Percentiles rank a stretch among this genome's conserved stretches.
These are phyloP conservation scores for Coccomyxa subellipsoidea DNA, from an alignment of 163 green algal genomes.

Conservation along the genomic window DNA sequence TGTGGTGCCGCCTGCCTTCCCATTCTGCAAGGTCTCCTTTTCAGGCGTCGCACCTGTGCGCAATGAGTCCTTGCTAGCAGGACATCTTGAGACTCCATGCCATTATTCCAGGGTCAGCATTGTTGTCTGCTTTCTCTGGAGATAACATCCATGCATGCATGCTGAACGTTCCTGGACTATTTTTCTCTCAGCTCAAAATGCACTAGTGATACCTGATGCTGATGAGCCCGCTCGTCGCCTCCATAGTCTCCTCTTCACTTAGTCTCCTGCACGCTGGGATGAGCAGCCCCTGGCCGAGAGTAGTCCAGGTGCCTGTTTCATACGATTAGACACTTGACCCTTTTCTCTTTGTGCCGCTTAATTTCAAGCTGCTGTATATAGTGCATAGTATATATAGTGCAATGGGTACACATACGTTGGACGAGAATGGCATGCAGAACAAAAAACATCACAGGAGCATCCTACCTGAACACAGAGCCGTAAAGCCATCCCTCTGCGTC, in stretches of 20 bases:
- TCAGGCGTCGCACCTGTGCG: not conserved
- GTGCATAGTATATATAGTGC: no score
- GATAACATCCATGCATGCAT: not conserved
- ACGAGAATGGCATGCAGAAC: no score
- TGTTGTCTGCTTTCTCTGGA: not conserved
- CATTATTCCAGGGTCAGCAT: no score
- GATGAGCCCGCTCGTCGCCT: not conserved
- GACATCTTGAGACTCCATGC: no score
- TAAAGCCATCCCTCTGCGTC: constrained; percentile 54
- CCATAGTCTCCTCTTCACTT: constrained; percentile 39
- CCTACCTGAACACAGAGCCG: constrained; percentile 50
- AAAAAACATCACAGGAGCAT: not conserved
- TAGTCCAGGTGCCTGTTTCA: constrained; percentile 50
- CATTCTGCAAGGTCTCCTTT: not conserved
- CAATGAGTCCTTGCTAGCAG: no score
- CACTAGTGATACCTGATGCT: not conserved
- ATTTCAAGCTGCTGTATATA: not conserved
- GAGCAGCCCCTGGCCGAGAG: constrained; percentile 41
- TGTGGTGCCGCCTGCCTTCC: not conserved
- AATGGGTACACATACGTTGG: no score
- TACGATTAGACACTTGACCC: not conserved
- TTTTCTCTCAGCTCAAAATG: not conserved
- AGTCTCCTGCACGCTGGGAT: constrained; percentile 38
- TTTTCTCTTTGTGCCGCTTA: not conserved
- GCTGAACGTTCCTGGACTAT: not conserved